Percentiles rank a stretch among this genome's conserved stretches.
These are phyloP conservation scores for Plasmodiophora brassicae DNA, from an alignment of 208 protist species.

Conservation along the genomic window DNA sequence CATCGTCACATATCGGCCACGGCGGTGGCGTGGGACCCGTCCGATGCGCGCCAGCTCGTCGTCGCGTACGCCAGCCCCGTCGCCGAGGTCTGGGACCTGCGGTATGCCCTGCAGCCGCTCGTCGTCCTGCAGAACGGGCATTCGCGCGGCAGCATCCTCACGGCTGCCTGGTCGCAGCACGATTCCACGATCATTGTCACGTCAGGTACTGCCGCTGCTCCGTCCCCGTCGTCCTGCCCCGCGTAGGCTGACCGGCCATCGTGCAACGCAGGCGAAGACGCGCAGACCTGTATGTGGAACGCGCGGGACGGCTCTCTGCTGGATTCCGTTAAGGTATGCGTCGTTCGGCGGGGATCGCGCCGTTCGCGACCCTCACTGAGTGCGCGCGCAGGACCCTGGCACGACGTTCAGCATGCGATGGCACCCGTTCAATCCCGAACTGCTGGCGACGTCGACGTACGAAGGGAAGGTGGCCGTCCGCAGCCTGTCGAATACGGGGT, in stretches of 20 bases:
- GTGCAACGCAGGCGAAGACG: not conserved
- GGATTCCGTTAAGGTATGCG: not conserved
- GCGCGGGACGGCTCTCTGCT: not conserved
- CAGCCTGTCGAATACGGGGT: not conserved
- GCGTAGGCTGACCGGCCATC: no score
- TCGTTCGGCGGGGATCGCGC: not conserved
- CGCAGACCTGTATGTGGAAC: not conserved
- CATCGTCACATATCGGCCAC: not conserved
- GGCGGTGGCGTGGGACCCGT: not conserved
- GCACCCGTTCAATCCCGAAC: not conserved
- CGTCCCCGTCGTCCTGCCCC: not conserved
- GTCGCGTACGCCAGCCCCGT: not conserved
- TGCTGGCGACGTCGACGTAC: not conserved
- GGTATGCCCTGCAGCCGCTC: not conserved
- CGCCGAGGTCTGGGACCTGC: conserved; percentile 6
- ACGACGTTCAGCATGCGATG: not conserved
- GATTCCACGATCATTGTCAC: conserved; percentile 2
- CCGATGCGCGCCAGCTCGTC: not conserved
- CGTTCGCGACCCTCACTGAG: no score
- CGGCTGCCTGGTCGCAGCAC: conserved; percentile 9
- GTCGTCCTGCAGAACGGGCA: not conserved
- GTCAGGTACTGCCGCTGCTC: not conserved
- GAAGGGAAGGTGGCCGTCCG: not conserved
- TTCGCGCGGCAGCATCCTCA: conserved; percentile 17
- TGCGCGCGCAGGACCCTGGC: not conserved